Evolutionary conservation across 108 stramenopile genomes (phyloP).

Genomic region (Bacterosira constricta): DNA sequence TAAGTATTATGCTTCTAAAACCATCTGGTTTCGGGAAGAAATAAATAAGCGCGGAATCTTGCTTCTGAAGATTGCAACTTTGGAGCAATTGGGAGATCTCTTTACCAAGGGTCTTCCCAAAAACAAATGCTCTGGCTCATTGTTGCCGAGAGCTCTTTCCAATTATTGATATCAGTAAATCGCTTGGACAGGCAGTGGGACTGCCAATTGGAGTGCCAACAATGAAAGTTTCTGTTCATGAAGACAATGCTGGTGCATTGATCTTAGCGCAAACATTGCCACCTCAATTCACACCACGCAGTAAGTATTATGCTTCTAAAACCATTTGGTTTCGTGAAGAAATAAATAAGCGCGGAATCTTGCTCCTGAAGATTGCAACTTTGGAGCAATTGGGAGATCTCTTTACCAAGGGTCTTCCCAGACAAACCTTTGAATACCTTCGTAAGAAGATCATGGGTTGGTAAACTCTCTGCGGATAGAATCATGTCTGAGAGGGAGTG

Average conservation of each 20-base stretch:
- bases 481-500: neutral
- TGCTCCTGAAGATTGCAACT: neutral
- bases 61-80: too few relatives aligned
- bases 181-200: neutral
- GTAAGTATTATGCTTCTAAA: neutral
- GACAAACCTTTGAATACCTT: neutral
- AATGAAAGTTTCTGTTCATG: too few relatives aligned
- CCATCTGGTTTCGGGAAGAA: too few relatives aligned
- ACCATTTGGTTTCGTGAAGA: too few relatives aligned
- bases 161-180: neutral
- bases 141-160: too few relatives aligned
- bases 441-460: neutral
- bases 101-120: too few relatives aligned
- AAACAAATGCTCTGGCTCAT: too few relatives aligned
- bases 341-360: too few relatives aligned
- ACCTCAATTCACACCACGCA: constrained; percentile 9
- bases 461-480: neutral
- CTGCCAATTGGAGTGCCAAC: too few relatives aligned
- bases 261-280: constrained; percentile 9
- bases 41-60: too few relatives aligned
- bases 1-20: too few relatives aligned
- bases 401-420: neutral
- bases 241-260: constrained; percentile 19
- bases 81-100: too few relatives aligned
- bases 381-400: neutral